Percentiles rank a stretch among this genome's conserved stretches.
These are phyloP conservation scores for Fusarium irregulare DNA, from an alignment of 2,329 filamentous ascomycete species.

Conservation along the genomic window DNA sequence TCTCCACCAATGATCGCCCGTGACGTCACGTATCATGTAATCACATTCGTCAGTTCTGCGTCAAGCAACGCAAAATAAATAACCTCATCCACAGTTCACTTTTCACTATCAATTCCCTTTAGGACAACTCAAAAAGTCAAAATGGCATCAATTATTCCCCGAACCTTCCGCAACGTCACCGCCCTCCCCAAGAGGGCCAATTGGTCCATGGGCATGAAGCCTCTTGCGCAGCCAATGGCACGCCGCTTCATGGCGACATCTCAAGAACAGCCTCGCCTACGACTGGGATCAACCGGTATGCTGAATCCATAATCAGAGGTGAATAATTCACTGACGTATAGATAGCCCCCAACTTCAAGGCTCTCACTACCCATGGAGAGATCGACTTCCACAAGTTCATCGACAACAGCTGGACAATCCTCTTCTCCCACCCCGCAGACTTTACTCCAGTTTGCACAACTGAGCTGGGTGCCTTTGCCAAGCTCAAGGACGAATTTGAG, in stretches of 20 bases:
- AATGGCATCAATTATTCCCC: neutral
- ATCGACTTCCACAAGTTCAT: slow-evolving; percentile 21
- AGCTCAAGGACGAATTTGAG: neutral
- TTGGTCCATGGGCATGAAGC: neutral
- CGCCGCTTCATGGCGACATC: neutral
- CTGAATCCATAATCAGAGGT: fast-evolving
- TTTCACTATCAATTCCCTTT: neutral
- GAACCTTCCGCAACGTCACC: neutral
- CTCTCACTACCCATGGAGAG: neutral
- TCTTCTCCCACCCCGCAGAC: slow-evolving; percentile 5
- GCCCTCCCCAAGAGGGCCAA: neutral
- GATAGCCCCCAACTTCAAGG: slow-evolving; percentile 6
- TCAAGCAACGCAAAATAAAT: neutral
- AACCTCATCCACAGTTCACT: too few species aligned
- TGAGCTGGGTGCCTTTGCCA: neutral
- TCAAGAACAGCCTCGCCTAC: neutral
- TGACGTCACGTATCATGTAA: neutral
- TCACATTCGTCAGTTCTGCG: neutral
- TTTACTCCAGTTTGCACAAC: slow-evolving; percentile 8
- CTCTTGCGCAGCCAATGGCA: neutral
- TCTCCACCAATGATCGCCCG: neutral
- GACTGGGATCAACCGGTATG: slow-evolving; percentile 1
- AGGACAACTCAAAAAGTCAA: too few species aligned
- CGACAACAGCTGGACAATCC: neutral
- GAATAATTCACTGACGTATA: fast-evolving